Evolutionary conservation across 371 early-diverging fungal genomes (phyloP), one percentile per base, ranked within the genome.

Genomic region (Apophysomyces trapeziformis): DNA sequence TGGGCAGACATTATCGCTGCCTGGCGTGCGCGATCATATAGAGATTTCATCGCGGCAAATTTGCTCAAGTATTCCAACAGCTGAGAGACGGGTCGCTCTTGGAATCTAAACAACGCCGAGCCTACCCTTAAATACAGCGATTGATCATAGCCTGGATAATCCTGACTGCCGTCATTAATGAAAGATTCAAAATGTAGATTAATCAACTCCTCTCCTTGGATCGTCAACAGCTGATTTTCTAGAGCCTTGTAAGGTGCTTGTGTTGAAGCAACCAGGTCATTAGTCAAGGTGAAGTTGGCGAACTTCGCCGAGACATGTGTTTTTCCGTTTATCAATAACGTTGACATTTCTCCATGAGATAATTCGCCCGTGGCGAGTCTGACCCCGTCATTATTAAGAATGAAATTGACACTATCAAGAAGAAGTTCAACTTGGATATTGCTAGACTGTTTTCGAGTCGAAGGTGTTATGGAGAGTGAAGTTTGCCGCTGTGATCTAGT

Each of bases 191-290:
- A 97, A 4, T 82, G 80, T 59, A 99, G 89, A 66, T 94, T 92
- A 7, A 95, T 95, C 16, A 95, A 78, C 60, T 96, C 92, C 43
- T 93, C 90, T 7, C 96, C 96, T 72, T 95, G 93, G 63, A 98
- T 94, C 0, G 87, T 86, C 38, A 98, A 72, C 11, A 97, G 79
- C 62, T 90, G 78, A 14, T 70, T 64, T 26, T 18, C 7, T 54
- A 39, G 35, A 57, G 62, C 26, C 38, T 38, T 43, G 70, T 61
- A 1, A 70, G 35, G 38, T 65, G 43, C 7, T 21, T 12, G 8
- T 18, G 18, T 38, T 47, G 50, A 4, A 32, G 76, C 72, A 50
- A 68, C 77, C 36, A 85, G 69, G 56, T 87, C 87, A 61, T 90
- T 87, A 0, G 85, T 81, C n/a, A 94, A 67, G 5, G 82, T 82